Percentiles rank a stretch among this genome's conserved stretches.
Evolutionary conservation across 208 protist genomes (phyloP).

Genomic region (Acanthamoeba healyi): DNA sequence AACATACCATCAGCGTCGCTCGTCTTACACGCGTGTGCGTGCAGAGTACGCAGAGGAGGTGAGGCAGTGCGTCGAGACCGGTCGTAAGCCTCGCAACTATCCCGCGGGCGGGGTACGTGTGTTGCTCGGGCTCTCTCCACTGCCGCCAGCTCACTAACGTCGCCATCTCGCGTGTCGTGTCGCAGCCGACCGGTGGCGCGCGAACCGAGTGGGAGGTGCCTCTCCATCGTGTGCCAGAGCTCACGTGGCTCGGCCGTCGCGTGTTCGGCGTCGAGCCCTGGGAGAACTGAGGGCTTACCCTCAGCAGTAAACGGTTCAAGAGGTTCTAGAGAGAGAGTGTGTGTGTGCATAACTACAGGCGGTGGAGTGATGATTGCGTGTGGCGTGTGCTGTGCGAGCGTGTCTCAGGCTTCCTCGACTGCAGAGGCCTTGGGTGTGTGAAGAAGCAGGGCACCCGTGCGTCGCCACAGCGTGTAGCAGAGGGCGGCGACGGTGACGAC

Average conservation of each 20-base stretch:
- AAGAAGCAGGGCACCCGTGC: not conserved
- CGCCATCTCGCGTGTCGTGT: too few species aligned
- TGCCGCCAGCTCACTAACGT: too few species aligned
- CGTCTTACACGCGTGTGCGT: not conserved
- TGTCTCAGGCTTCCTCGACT: too few species aligned
- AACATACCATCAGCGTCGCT: too few species aligned
- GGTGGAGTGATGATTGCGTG: too few species aligned
- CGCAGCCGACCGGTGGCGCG: not conserved
- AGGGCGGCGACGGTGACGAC: conserved; percentile 25
- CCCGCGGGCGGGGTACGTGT: not conserved
- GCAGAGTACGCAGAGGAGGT: conserved; percentile 31
- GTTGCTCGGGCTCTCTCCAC: too few species aligned
- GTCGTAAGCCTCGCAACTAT: conserved; percentile 32
- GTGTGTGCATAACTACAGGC: too few species aligned
- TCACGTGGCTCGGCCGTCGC: not conserved
- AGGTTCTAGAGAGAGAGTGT: too few species aligned
- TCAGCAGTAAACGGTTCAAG: too few species aligned
- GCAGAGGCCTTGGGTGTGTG: too few species aligned
- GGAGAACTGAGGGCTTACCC: not conserved
- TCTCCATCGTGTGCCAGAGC: not conserved
- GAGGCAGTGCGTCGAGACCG: not conserved
- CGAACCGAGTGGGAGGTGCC: not conserved
- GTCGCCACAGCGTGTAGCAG: conserved; percentile 18
- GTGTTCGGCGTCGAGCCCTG: not conserved
- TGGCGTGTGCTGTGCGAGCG: too few species aligned